phyloP scores from a whole-genome alignment of 352 stramenopile species.

The Phytophthora brassicae region DNA sequence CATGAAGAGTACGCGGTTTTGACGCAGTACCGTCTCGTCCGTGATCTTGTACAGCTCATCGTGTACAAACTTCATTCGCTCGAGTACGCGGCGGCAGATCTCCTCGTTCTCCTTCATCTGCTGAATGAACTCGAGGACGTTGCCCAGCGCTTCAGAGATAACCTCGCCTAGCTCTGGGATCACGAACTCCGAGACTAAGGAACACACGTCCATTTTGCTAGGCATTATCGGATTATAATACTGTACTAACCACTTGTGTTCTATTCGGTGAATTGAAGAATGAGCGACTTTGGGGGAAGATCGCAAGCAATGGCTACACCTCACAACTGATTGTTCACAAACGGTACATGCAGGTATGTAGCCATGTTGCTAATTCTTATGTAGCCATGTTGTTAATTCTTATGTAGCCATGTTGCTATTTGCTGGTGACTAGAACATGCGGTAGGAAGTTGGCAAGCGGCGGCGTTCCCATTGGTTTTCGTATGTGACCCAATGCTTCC shows the following conservation, averaged over 20 bases:
- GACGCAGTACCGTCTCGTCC: slow-evolving; percentile 27
- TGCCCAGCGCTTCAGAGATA: slow-evolving; percentile 26
- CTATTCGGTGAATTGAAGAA: background rate
- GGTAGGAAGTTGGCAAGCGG: slow-evolving; percentile 50
- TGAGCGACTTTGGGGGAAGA: background rate
- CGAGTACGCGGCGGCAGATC: slow-evolving; percentile 16
- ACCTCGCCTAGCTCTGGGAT: slow-evolving; percentile 28
- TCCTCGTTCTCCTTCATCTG: slow-evolving; percentile 30
- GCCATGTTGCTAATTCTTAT: too few species aligned
- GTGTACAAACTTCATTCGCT: slow-evolving; percentile 28
- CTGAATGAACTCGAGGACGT: slow-evolving; percentile 19
- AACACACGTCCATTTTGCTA: background rate
- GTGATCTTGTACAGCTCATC: slow-evolving; percentile 38
- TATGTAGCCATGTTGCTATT: too few species aligned
- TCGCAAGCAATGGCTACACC: background rate
- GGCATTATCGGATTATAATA: too few species aligned
- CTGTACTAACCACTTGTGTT: background rate
- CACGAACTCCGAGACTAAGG: slow-evolving; percentile 4
- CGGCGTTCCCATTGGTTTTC: slow-evolving; percentile 69
- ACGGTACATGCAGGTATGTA: background rate
- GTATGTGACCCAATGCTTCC: slow-evolving; percentile 54
- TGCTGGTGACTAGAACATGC: slow-evolving; percentile 49
- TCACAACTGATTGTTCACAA: background rate
- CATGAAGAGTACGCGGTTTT: slow-evolving; percentile 32
- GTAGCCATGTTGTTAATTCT: background rate